These are phyloP conservation scores for Coprinopsis marcescibilis DNA, from an alignment of 768 basidiomycete species.

Conservation along the genomic window DNA sequence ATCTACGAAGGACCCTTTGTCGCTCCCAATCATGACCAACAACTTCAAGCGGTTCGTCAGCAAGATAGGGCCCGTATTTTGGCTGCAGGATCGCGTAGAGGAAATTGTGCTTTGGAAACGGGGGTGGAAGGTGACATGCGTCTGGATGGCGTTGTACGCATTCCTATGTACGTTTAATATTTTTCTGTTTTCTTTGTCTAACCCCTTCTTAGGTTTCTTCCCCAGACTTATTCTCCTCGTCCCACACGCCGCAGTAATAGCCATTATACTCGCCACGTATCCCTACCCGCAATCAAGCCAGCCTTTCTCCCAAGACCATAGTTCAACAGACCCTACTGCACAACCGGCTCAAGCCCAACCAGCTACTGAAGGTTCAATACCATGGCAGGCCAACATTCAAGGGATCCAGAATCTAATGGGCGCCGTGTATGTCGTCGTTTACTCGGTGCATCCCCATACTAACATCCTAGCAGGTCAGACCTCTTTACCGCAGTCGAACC, in stretches of 20 bases:
- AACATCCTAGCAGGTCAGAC: conserved; percentile 46
- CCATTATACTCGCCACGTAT: conserved; percentile 62
- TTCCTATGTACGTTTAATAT: conserved; percentile 62
- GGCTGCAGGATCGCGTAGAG: conserved; percentile 85
- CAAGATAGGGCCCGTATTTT: conserved; percentile 74
- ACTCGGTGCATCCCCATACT: background rate
- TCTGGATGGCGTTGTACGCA: conserved; percentile 72
- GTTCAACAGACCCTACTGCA: conserved; percentile 9
- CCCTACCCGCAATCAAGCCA: conserved; percentile 32
- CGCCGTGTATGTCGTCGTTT: conserved; percentile 46
- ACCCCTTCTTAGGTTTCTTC: conserved; percentile 53
- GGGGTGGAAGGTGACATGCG: conserved; percentile 63
- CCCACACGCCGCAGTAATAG: conserved; percentile 58
- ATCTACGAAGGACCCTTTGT: conserved; percentile 62
- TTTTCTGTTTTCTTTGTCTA: background rate
- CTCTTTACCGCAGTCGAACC: conserved; percentile 48
- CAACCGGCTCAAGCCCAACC: conserved; percentile 30
- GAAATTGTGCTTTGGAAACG: conserved; percentile 81
- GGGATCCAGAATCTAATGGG: conserved; percentile 93
- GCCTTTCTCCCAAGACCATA: conserved; percentile 12
- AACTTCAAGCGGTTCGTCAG: conserved; percentile 82
- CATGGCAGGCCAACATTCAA: conserved; percentile 86
- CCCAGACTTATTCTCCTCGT: conserved; percentile 67
- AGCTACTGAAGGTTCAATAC: conserved; percentile 57
- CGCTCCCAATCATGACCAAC: conserved; percentile 67